Conservation (phyloP, 2,329 filamentous ascomycete genomes). For the Hymenoscyphus repandus region DNA sequence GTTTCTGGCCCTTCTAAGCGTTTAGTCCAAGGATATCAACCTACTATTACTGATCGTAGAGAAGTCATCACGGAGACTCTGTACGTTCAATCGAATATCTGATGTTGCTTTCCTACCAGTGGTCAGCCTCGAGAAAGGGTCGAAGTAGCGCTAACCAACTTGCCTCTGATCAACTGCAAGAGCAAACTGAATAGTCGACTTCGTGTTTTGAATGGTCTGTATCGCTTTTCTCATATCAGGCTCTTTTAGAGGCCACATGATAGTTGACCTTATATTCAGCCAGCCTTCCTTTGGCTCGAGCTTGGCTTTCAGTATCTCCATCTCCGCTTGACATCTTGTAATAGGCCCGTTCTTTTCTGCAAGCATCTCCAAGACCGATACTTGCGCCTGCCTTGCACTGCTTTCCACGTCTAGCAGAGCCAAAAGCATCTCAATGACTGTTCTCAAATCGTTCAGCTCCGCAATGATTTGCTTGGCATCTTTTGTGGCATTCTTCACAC, state of each 20-base stretch:
- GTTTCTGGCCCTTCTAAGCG: neutral
- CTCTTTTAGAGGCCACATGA: neutral
- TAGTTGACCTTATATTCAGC: neutral
- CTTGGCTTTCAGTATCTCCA: neutral
- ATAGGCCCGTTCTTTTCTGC: neutral
- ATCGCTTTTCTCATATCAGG: neutral
- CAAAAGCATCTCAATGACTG: constrained; percentile 3
- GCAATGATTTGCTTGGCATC: constrained; percentile 5
- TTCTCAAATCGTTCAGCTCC: constrained; percentile 4
- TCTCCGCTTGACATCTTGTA: neutral
- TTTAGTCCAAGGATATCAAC: neutral
- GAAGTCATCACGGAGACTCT: neutral
- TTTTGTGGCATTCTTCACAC: constrained; percentile 1
- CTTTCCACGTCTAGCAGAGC: neutral
- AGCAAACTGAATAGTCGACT: constrained; percentile 5
- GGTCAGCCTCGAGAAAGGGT: neutral
- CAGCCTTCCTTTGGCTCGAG: constrained; percentile 4
- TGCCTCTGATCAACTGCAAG: constrained; percentile 5
- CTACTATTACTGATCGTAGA: neutral
- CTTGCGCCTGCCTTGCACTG: neutral
- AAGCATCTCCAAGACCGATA: neutral
- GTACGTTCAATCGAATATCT: neutral
- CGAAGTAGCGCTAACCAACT: neutral
- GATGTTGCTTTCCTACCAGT: neutral
- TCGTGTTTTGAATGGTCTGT: constrained; percentile 1